These are phyloP conservation scores for Entomortierella lignicola DNA, from an alignment of 192 early-diverging fungal species.

Conservation along the genomic window DNA sequence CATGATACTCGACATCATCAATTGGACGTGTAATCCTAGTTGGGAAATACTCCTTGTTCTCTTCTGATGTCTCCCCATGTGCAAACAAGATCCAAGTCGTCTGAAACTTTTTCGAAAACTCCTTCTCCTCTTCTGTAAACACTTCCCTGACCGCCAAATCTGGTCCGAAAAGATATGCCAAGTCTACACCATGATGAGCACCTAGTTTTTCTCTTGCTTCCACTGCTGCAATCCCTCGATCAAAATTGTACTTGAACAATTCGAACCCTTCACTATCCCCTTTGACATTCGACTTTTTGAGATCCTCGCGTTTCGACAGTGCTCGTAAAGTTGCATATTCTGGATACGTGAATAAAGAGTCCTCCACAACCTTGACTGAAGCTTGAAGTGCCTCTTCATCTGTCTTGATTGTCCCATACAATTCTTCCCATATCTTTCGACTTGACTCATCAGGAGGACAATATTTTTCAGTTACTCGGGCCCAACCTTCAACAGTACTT, in stretches of 20 bases:
- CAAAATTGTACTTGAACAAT: conserved; percentile 34
- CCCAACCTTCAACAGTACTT: conserved; percentile 1
- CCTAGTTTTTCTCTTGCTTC: conserved; percentile 4
- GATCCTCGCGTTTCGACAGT: conserved; percentile 27
- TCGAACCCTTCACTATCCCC: conserved; percentile 1
- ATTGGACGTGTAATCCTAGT: conserved; percentile 8
- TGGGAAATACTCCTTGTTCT: not conserved
- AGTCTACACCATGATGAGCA: conserved; percentile 40
- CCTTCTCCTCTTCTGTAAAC: conserved; percentile 19
- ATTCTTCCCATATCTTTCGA: conserved; percentile 8
- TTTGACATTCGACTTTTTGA: not conserved
- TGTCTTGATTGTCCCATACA: conserved; percentile 18
- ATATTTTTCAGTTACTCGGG: conserved; percentile 7
- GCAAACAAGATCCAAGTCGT: conserved; percentile 40
- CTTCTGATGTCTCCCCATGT: conserved; percentile 6
- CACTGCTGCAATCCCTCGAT: conserved; percentile 15
- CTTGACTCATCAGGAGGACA: conserved; percentile 17
- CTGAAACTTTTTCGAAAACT: conserved; percentile 11
- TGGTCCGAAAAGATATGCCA: conserved; percentile 39
- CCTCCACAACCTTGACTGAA: conserved; percentile 1
- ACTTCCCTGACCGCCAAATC: conserved; percentile 12
- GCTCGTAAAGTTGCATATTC: conserved; percentile 14
- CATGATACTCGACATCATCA: conserved; percentile 22
- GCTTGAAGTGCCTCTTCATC: conserved; percentile 5
- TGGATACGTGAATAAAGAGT: conserved; percentile 12